These are phyloP conservation scores for Paracorniculantispora psalliotae DNA, from an alignment of 2,329 filamentous ascomycete species.

Conservation along the genomic window DNA sequence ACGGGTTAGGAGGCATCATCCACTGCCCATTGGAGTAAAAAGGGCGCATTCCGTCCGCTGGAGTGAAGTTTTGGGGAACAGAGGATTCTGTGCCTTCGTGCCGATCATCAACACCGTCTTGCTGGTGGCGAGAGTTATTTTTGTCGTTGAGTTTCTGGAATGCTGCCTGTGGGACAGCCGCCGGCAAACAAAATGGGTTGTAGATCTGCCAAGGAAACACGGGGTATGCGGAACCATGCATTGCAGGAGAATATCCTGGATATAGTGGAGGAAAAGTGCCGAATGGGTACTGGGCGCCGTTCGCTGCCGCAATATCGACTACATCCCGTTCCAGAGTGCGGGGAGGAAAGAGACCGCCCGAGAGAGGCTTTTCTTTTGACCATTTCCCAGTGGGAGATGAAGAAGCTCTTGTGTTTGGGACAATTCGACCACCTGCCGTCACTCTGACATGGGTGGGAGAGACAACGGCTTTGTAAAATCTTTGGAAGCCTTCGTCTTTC, in stretches of 20 bases:
- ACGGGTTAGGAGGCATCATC: constrained; percentile 30
- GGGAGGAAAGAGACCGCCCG: constrained; percentile 20
- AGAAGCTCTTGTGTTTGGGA: constrained; percentile 55
- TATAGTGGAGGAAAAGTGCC: constrained; percentile 27
- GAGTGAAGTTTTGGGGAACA: constrained; percentile 36
- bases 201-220: constrained; percentile 38
- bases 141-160: constrained; percentile 17
- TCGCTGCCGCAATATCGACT: constrained; percentile 18
- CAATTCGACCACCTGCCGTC: constrained; percentile 62
- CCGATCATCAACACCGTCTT: constrained; percentile 25
- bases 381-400: constrained; percentile 50
- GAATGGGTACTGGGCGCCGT: constrained; percentile 23
- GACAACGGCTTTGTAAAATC: constrained; percentile 63
- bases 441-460: constrained; percentile 64
- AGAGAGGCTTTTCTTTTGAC: constrained; percentile 34
- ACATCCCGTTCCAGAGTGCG: constrained; percentile 19
- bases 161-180: constrained; percentile 21
- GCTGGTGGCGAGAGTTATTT: constrained; percentile 24
- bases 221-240: constrained; percentile 26
- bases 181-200: constrained; percentile 25
- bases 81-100: constrained; percentile 28
- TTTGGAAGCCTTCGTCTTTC: constrained; percentile 60
- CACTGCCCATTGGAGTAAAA: constrained; percentile 42
- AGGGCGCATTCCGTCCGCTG: constrained; percentile 42
- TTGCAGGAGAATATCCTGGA: constrained; percentile 26